phyloP scores from a whole-genome alignment of 495 filamentous ascomycete genomes.

The Tuber calosporum region DNA sequence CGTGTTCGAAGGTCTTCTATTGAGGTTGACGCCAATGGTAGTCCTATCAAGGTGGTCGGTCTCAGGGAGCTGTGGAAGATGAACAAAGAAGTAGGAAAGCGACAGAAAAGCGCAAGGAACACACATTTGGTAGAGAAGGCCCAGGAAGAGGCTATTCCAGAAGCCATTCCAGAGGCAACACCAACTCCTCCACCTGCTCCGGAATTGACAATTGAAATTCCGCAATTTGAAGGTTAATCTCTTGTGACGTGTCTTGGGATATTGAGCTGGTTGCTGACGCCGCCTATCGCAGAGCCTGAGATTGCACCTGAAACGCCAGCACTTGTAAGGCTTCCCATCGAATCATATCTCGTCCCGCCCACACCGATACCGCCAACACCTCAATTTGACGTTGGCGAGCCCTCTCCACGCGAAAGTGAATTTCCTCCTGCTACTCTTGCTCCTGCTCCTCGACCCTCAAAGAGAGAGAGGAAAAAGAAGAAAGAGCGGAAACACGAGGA shows the following conservation, averaged over 20 bases:
- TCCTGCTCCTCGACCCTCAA: slow-evolving; percentile 23
- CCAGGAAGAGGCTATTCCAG: slow-evolving; percentile 21
- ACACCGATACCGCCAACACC: slow-evolving; percentile 29
- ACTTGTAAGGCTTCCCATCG: slow-evolving; percentile 35
- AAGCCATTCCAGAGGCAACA: slow-evolving; percentile 13
- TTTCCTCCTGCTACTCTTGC: slow-evolving; percentile 23
- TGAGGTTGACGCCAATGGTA: slow-evolving; percentile 36
- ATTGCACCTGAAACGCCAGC: slow-evolving; percentile 31
- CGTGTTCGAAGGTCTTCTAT: slow-evolving; percentile 29
- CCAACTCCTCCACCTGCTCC: background rate
- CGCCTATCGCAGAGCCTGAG: slow-evolving; percentile 29
- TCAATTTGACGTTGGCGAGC: slow-evolving; percentile 11
- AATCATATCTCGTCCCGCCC: slow-evolving; percentile 35
- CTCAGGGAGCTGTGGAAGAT: slow-evolving; percentile 39
- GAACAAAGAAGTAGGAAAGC: slow-evolving; percentile 36
- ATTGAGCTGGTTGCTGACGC: slow-evolving; percentile 19
- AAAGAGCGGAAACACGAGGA: slow-evolving; percentile 25
- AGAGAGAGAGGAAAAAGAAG: slow-evolving; percentile 33
- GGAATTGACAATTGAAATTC: background rate
- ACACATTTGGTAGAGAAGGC: slow-evolving; percentile 18
- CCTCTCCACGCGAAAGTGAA: slow-evolving; percentile 22
- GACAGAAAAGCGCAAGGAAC: slow-evolving; percentile 24
- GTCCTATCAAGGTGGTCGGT: slow-evolving; percentile 31
- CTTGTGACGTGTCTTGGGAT: slow-evolving; percentile 34
- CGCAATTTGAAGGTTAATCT: slow-evolving; percentile 25